phyloP scores from a whole-genome alignment of 306 rosid genomes.

The Vicia villosa region DNA sequence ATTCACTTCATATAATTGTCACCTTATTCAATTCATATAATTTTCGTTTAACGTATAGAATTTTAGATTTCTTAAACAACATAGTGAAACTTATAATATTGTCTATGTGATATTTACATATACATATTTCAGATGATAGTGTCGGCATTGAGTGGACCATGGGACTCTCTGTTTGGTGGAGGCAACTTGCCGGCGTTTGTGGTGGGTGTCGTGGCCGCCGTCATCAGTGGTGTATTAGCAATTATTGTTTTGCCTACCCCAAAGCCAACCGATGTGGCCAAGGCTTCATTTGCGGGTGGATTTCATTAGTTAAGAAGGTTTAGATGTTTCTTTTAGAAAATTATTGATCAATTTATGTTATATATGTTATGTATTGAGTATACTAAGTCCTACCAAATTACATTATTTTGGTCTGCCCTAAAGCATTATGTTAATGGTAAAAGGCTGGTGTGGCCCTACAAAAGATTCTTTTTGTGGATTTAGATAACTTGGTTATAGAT shows the following conservation, averaged over 20 bases:
- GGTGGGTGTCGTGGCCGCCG: conserved; percentile 64
- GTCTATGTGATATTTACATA: not conserved
- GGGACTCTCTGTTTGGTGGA: conserved; percentile 72
- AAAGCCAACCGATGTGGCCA: conserved; percentile 38
- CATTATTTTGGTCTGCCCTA: not conserved
- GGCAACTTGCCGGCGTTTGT: conserved; percentile 89
- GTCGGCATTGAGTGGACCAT: conserved; percentile 61
- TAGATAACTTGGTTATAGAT: too few relatives aligned
- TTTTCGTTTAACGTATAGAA: too few relatives aligned
- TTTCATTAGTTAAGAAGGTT: conserved; percentile 36
- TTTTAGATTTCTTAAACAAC: too few relatives aligned
- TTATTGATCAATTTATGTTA: conserved; percentile 4
- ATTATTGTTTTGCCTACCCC: conserved; percentile 61
- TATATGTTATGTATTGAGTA: conserved; percentile 7
- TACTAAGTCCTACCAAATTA: not conserved
- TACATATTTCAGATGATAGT: conserved; percentile 54
- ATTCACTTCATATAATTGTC: not conserved
- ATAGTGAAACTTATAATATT: too few relatives aligned
- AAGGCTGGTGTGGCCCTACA: not conserved
- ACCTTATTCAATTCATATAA: too few relatives aligned
- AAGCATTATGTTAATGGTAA: not conserved
- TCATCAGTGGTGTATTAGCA: conserved; percentile 52
- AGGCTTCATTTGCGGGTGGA: conserved; percentile 26
- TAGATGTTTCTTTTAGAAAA: not conserved
- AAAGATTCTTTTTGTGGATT: too few relatives aligned